phyloP scores from a whole-genome alignment of 352 stramenopile genomes.

The Globisporangium paroecandrum region DNA sequence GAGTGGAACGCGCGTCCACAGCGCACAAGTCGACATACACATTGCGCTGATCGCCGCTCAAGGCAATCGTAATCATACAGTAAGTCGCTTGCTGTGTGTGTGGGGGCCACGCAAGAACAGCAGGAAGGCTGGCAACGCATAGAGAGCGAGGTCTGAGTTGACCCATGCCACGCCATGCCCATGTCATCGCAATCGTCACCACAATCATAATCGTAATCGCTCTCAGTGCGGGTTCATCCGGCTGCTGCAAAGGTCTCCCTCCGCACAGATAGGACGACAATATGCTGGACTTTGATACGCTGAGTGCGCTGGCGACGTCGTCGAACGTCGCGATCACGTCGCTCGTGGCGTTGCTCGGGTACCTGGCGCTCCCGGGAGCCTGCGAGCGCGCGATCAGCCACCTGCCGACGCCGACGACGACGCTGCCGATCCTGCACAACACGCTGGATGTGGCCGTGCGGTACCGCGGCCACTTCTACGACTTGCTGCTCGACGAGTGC shows the following conservation, averaged over 20 bases:
- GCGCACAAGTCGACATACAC: constrained; percentile 2
- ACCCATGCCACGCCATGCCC: too few relatives aligned
- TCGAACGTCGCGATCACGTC: background rate
- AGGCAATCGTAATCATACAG: too few relatives aligned
- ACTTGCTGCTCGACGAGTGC: constrained; percentile 36
- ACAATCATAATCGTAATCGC: background rate
- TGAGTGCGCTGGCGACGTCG: background rate
- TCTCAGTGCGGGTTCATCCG: background rate
- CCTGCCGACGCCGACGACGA: constrained; percentile 17
- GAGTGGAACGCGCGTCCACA: background rate
- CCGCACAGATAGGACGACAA: background rate
- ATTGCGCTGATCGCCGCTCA: background rate
- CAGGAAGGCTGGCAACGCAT: background rate
- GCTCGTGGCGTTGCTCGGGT: constrained; percentile 6
- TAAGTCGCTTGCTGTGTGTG: too few relatives aligned
- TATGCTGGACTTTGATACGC: constrained; percentile 4
- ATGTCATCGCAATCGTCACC: background rate
- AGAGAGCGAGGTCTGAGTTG: background rate
- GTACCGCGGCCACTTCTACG: constrained; percentile 25
- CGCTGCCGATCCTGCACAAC: constrained; percentile 37
- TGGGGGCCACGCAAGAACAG: background rate
- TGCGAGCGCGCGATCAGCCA: constrained; percentile 8
- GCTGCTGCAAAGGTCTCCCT: background rate
- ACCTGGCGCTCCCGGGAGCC: constrained; percentile 18
- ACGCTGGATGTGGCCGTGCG: constrained; percentile 33